A percentile compares a stretch with the other conserved stretches of the same genome.
phyloP scores from a whole-genome alignment of 2,329 filamentous ascomycete species.

The Fragosphaeria purpurea region DNA sequence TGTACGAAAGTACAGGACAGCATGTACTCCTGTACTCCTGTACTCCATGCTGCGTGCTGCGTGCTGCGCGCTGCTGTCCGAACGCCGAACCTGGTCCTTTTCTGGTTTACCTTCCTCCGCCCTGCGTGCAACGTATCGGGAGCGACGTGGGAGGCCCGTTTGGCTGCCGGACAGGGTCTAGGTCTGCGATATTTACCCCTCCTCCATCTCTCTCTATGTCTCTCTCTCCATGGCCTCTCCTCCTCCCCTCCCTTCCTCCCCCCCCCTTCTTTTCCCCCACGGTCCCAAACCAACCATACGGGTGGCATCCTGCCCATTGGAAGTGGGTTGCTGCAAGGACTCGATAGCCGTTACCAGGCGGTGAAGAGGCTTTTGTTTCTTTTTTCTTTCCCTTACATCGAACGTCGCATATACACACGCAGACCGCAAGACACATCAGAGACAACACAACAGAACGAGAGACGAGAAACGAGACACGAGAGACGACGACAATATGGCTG shows the following conservation, averaged over 20 bases:
- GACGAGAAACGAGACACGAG: too few relatives aligned
- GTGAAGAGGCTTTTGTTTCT: constrained; percentile 1
- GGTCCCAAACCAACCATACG: constrained; percentile 12
- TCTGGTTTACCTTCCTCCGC: too few relatives aligned
- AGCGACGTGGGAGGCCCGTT: constrained; percentile 1
- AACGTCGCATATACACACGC: too few relatives aligned
- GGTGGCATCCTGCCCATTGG: constrained; percentile 7
- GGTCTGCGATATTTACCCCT: background rate
- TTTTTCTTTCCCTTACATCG: too few relatives aligned
- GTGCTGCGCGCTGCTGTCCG: too few relatives aligned
- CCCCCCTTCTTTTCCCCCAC: constrained; percentile 6
- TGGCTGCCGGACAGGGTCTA: constrained; percentile 2
- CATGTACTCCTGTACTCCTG: too few relatives aligned
- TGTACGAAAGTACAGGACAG: too few relatives aligned
- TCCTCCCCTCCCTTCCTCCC: constrained; percentile 7
- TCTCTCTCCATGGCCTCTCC: background rate
- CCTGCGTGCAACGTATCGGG: background rate
- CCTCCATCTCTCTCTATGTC: constrained; percentile 3
- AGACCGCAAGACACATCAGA: too few relatives aligned
- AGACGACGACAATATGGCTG: too few relatives aligned
- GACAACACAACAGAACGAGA: too few relatives aligned
- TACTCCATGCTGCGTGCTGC: too few relatives aligned
- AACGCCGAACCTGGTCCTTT: too few relatives aligned
- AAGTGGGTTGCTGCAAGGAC: constrained; percentile 7
- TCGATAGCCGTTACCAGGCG: constrained; percentile 4